phyloP scores from a whole-genome alignment of 2,329 filamentous ascomycete species.

The Penicillium sp. region DNA sequence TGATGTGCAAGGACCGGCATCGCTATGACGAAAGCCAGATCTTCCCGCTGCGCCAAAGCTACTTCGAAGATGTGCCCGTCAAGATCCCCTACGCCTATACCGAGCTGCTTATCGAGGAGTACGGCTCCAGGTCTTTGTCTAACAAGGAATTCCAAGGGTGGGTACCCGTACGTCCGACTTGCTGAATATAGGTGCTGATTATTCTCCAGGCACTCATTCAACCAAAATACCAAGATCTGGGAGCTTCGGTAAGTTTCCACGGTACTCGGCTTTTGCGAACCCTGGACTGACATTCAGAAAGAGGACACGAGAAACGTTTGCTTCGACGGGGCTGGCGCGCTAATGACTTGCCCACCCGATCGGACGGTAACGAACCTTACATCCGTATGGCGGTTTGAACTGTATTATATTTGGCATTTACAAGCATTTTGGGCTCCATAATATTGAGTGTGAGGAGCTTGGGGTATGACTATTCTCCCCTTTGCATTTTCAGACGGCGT shows the following conservation, averaged over 20 bases:
- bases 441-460: neutral
- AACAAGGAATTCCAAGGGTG: constrained; percentile 44
- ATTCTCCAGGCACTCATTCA: constrained; percentile 32
- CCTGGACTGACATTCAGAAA: neutral
- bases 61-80: constrained; percentile 51
- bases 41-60: constrained; percentile 52
- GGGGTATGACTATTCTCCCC: neutral
- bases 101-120: constrained; percentile 52
- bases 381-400: constrained; percentile 2
- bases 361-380: constrained; percentile 1
- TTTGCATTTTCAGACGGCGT: constrained; percentile 10
- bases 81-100: constrained; percentile 55
- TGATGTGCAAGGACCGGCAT: constrained; percentile 57
- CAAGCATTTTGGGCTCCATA: neutral
- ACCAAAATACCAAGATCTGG: constrained; percentile 30
- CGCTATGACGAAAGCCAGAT: constrained; percentile 50
- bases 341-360: constrained; percentile 6
- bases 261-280: neutral
- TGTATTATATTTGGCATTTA: neutral
- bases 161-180: constrained; percentile 5
- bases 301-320: neutral
- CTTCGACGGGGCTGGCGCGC: constrained; percentile 7
- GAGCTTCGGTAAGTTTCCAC: constrained; percentile 10
- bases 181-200: constrained; percentile 3
- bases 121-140: constrained; percentile 48